Evolutionary conservation across 768 basidiomycete species (phyloP).

Genomic region (Rhodotorula babjevae): DNA sequence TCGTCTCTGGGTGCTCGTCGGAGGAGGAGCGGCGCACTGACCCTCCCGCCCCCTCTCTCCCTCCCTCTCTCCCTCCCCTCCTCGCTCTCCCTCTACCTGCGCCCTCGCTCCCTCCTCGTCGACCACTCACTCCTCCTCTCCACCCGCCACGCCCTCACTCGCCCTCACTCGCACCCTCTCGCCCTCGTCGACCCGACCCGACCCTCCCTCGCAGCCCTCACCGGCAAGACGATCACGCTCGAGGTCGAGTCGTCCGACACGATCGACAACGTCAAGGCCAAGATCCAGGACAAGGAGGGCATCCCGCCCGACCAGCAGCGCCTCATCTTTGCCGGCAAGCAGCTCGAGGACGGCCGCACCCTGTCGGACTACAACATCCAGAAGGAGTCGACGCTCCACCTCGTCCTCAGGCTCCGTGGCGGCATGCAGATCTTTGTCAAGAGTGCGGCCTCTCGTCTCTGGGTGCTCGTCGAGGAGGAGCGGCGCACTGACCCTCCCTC

Average conservation of each 20-base stretch:
- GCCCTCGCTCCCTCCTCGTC: too few relatives aligned
- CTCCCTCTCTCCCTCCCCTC: constrained; percentile 55
- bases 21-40: too few relatives aligned
- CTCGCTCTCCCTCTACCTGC: too few relatives aligned
- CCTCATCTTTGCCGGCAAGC: constrained; percentile 85
- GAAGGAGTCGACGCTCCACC: constrained; percentile 83
- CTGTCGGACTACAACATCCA: constrained; percentile 81
- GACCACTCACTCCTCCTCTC: constrained; percentile 57
- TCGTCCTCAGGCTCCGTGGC: constrained; percentile 75
- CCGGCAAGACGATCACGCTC: constrained; percentile 58
- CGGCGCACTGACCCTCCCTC: too few relatives aligned
- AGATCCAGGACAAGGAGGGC: constrained; percentile 90
- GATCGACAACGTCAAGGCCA: constrained; percentile 90
- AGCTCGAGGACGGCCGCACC: constrained; percentile 83
- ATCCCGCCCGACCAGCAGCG: constrained; percentile 90
- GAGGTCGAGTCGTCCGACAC: constrained; percentile 90
- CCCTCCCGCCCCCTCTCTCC: background rate
- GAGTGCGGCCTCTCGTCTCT: too few relatives aligned
- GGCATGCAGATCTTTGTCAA: too few relatives aligned
- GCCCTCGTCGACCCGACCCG: too few relatives aligned
- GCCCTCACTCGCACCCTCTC: too few relatives aligned
- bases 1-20: too few relatives aligned
- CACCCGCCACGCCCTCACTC: background rate
- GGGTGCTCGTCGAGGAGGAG: too few relatives aligned
- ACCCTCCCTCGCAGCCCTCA: background rate